Evolutionary conservation across 345 rosid species (phyloP), one percentile per base, ranked within the genome.

Genomic region (Ceriops tagal): DNA sequence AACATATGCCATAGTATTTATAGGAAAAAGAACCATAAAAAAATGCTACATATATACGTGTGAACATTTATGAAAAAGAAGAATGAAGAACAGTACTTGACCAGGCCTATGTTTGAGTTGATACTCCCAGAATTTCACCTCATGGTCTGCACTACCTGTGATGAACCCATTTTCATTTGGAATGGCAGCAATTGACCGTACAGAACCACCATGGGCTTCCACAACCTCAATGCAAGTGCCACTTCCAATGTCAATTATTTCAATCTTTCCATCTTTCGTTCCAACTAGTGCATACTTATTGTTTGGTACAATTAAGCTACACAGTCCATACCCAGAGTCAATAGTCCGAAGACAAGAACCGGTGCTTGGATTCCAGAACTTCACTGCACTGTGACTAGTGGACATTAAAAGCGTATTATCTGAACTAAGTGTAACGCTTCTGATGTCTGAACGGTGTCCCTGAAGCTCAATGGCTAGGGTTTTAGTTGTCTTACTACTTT

Each of bases 111-210:
- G 88, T 73, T 83, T 85, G 67, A 88, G 79, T 74, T 71, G 86
- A 77, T 89, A 93, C 74, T 89, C 91, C 98, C 98, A 93, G 72
- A 91, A 89, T 79, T 93, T 93, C 62, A 91, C 86, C 65, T 92
- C 96, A 39, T 87, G 95, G 79, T 93, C 99, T 43, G 95, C 95
- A 84, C 99, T 93, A 67, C 92, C 97, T 7, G 97, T 93, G 75
- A 93, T 85, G 81, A 93, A 91, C 58, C 90, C 88, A 79, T 85
- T 83, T 68, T 80, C 92, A 72, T 89, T 83, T 70, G 97, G 96
- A 80, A 93, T 82, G 32, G 83, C 74, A 57, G 86, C 86, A 68
- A 93, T 92, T 11, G 96, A 81, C 74, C 84, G 80, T 43, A 93
- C 78, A 43, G 96, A 75, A 68, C 97, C 92, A 66, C 97, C 97